A percentile compares a stretch with the other conserved stretches of the same genome.
Conservation (phyloP, 768 basidiomycete genomes). For the Neoboletus brunneissimus region DNA sequence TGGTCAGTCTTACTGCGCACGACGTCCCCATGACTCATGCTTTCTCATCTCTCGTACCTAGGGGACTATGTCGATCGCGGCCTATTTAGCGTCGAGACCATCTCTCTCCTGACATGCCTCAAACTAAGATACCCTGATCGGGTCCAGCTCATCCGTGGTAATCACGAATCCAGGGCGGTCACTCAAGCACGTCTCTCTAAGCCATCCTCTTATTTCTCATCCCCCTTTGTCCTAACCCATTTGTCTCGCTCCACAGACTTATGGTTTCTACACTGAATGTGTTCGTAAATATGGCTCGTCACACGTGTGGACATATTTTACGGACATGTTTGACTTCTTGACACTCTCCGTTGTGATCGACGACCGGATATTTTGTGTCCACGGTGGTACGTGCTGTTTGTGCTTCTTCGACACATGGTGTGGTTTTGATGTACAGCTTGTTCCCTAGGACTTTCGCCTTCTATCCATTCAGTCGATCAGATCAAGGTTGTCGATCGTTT, state of each 20-base stretch:
- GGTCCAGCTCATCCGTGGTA: conserved; percentile 94
- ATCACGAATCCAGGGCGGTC: conserved; percentile 96
- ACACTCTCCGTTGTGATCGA: conserved; percentile 98
- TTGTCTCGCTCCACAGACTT: conserved; percentile 58
- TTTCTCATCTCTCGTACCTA: conserved; percentile 31
- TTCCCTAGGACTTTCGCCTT: conserved; percentile 82
- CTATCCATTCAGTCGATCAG: conserved; percentile 98
- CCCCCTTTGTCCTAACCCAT: conserved; percentile 16
- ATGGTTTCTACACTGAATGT: conserved; percentile 99
- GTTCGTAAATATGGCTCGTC: conserved; percentile 95
- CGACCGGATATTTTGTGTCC: conserved; percentile 98
- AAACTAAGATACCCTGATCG: conserved; percentile 96
- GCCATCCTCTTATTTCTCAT: not conserved
- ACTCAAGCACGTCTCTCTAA: conserved; percentile 72
- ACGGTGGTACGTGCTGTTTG: conserved; percentile 66
- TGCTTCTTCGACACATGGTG: not conserved
- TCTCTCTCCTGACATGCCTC: conserved; percentile 93
- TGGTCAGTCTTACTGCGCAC: conserved; percentile 50
- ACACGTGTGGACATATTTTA: conserved; percentile 98
- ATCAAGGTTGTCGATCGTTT: conserved; percentile 99
- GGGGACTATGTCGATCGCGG: conserved; percentile 99
- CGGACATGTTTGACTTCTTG: conserved; percentile 99
- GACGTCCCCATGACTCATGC: conserved; percentile 1
- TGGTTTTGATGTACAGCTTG: conserved; percentile 1
- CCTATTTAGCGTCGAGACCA: conserved; percentile 97